Base-by-base conservation (phyloP, 2,329 filamentous ascomycete genomes). In the Claviceps capensis region DNA sequence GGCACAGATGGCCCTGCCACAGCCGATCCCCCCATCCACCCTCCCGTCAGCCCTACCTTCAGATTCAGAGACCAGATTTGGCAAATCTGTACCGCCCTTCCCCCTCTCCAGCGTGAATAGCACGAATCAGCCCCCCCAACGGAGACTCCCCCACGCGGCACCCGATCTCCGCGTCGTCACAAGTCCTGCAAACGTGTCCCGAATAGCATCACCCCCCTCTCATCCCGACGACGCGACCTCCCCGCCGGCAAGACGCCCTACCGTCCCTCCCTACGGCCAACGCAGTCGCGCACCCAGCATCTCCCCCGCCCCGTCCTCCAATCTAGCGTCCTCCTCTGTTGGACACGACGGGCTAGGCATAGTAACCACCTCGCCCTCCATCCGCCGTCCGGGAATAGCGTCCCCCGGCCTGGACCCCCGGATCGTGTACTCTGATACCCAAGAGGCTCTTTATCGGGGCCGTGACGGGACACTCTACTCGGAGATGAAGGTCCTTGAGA, bases 401-500 rank as follows among this genome's bases (percentile, higher is more conserved):
- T 16, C 56, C 34, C 61, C 62, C 13, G 52, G 52, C 19, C 44
- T n/a, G 9, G 65, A 69, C 26, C 59, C 62, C n/a, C 62, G 65
- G 26, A 57, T 67, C 7, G 63, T 66, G 3, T 55, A 56, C 9
- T 65, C 66, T 3, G 62, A 66, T n/a, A 60, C 61, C n/a, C 65
- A 66, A 23, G 65, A 63, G 2, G 59, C 60, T 5, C 59, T 65
- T 45, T 69, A 69, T 54, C 60, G 61, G 23, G 68, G 68, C 37
- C 60, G 67, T 40, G 65, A 69, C 56, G 67, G 69, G 41, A 69
- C 67, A 1, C 54, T 71, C 19, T 72, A 72, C 54, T 65, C 68
- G 2, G 70, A 72, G 53, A 69, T 71, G 65, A 68, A 63, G 49
- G 58, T 63, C 16, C 50, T 62, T 42, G 59, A 60, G 26, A 59